Conservation (phyloP, 169 alveolate genomes). For the Eimeria necatrix region DNA sequence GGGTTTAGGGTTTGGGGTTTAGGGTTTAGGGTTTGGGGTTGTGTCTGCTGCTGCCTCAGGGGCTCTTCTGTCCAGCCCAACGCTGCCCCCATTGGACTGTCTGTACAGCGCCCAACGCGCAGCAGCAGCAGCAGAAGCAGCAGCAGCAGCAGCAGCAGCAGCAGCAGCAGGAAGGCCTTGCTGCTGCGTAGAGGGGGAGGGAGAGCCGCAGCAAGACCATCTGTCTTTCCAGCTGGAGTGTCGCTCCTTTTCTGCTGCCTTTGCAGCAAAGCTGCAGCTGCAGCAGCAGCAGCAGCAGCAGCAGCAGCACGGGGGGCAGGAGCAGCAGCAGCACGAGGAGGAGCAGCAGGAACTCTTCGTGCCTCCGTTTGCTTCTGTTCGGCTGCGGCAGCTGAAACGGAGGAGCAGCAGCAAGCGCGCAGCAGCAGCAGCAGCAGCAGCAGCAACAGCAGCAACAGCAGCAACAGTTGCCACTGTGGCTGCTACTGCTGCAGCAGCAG, state of each 20-base stretch:
- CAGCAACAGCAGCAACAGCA: background rate
- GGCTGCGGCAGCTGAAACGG: background rate
- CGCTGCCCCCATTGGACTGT: slow-evolving; percentile 5
- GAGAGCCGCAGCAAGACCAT: background rate
- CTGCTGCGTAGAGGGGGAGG: background rate
- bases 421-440: slow-evolving; percentile 4
- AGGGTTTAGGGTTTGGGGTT: background rate
- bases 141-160: slow-evolving; percentile 18
- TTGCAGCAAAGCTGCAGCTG: background rate
- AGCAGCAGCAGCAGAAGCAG: no score
- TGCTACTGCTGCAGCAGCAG: background rate
- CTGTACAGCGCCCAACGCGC: slow-evolving; percentile 19
- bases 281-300: slow-evolving; percentile 2
- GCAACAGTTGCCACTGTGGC: background rate
- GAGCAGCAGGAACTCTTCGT: no score
- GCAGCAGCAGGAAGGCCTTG: background rate
- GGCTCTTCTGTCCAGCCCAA: background rate
- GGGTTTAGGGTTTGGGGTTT: background rate
- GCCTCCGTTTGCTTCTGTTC: slow-evolving; percentile 12
- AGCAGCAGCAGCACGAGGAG: no score
- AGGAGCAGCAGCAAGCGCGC: background rate
- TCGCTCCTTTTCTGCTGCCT: slow-evolving; percentile 2
- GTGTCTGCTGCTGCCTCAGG: slow-evolving; percentile 27
- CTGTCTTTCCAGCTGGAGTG: background rate
- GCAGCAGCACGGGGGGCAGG: no score